Base-by-base conservation (phyloP, 768 basidiomycete genomes). In the Lactarius indigo region DNA sequence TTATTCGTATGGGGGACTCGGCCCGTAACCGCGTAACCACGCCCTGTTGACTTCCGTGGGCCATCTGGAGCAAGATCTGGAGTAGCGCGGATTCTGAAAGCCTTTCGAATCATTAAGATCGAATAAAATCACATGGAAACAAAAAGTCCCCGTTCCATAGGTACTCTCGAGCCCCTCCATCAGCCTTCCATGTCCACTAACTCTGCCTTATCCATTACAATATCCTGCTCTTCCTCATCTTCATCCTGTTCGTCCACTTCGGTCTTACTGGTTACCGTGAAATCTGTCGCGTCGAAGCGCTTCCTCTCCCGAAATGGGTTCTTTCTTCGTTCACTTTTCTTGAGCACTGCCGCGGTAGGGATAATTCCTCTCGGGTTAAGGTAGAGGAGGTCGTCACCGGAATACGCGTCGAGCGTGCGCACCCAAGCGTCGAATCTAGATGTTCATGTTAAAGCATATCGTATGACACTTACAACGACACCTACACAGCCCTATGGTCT, bases 381-480 rank as follows among this genome's bases (percentile, higher is more conserved):
- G 71, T 91, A 94, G 35, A 85, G 78, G 56, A 96, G 80, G 74
- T 96, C 94, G 67, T 83, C 81, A 3, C 93, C 94, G 20, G 82
- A 78, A 72, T 94, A 95, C 9, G 80, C 72, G 73, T 96, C 94
- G 37, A 93, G 81, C 28, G 83, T 81, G 55, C 87, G 86, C 59
- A 95, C 80, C 92, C 92, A 98, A 47, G 88, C 86, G 73, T 94
- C 91, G 78, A 90, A 96, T 69, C 89, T 94, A 70, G 41, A 13
- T 6, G 17, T 15, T 50, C 56, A 20, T 35, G 26, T 66, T 50
- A 63, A 59, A 8, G 1, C 15, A 63, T 28, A 23, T 13, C 13
- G 23, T n/a, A 33, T 1, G 33, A 12, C 6, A 33, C 6, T 33
- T 15, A 35, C 12, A n/a, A 33, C 54, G 42, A 37, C 44, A 83